Evolutionary conservation across 208 protist species (phyloP).

Genomic region (Trypanosomatidae sp.): DNA sequence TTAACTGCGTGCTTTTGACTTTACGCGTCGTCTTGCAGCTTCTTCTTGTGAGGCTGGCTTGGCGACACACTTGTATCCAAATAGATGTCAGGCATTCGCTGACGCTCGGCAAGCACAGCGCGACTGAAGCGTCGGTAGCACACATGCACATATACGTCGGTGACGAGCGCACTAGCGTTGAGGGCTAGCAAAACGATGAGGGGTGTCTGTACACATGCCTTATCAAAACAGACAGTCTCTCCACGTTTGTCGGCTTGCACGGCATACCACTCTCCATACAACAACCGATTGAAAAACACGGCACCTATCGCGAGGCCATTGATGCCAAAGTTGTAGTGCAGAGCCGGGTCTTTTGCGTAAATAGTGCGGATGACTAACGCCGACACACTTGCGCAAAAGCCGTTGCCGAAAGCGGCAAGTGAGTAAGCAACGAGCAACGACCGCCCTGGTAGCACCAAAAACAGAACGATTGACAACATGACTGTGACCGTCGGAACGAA

Average conservation of each 20-base stretch:
- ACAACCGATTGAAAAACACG: conserved; percentile 42
- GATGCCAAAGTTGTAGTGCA: conserved; percentile 54
- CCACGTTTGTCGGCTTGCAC: conserved; percentile 22
- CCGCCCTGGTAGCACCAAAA: conserved; percentile 9
- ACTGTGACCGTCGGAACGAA: conserved; percentile 13
- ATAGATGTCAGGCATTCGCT: too few relatives aligned
- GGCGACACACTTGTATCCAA: too few relatives aligned
- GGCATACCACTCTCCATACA: conserved; percentile 65
- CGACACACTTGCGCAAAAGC: conserved; percentile 23
- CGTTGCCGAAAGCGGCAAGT: conserved; percentile 24
- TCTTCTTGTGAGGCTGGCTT: too few relatives aligned
- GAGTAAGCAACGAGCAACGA: conserved; percentile 19
- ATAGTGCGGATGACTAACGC: conserved; percentile 43
- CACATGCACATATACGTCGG: conserved; percentile 25
- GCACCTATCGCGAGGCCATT: conserved; percentile 14
- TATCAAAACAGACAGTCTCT: conserved; percentile 11
- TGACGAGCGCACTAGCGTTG: conserved; percentile 14
- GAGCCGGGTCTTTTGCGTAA: conserved; percentile 55
- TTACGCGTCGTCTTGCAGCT: too few relatives aligned
- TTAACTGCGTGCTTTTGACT: too few relatives aligned
- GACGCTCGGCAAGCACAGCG: conserved; percentile 23
- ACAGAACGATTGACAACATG: conserved; percentile 17
- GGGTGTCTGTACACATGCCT: conserved; percentile 28
- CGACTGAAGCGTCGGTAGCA: conserved; percentile 13
- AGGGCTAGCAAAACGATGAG: conserved; percentile 29